Conservation (phyloP, 257 asterid species). For the Primulina huaijiensis region DNA sequence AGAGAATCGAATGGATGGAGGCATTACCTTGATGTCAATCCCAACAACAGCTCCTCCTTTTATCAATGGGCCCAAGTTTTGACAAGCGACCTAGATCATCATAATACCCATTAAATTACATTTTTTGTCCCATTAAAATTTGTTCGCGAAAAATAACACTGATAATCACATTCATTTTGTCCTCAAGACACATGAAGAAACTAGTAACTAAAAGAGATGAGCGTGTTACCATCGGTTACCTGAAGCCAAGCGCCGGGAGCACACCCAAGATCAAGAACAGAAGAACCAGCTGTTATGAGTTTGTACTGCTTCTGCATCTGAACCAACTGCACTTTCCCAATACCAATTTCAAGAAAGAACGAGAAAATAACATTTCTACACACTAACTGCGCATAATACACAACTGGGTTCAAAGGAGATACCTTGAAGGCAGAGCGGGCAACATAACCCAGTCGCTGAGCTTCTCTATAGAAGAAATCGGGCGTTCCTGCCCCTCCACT, state of each 20-base stretch:
- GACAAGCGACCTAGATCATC: conserved; percentile 72
- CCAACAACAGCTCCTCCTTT: conserved; percentile 82
- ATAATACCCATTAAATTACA: conserved; percentile 8
- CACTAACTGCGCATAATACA: not conserved
- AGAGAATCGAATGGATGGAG: not conserved
- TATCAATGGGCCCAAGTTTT: conserved; percentile 62
- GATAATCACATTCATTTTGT: not conserved
- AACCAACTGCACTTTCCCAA: conserved; percentile 54
- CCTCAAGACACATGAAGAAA: not conserved
- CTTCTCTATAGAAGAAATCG: conserved; percentile 88
- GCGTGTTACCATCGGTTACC: conserved; percentile 28
- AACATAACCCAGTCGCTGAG: conserved; percentile 90
- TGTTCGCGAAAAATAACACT: not conserved
- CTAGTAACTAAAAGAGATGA: not conserved
- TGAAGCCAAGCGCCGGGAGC: conserved; percentile 99
- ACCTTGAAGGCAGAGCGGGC: conserved; percentile 99
- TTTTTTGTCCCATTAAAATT: not conserved
- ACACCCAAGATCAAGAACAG: conserved; percentile 93
- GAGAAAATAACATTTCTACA: too few species aligned
- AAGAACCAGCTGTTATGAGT: conserved; percentile 63
- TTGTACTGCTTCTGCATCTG: conserved; percentile 83
- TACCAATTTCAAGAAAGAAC: conserved; percentile 12
- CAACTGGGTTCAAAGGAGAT: not conserved
- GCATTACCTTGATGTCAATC: conserved; percentile 63
- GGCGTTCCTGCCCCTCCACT: conserved; percentile 29